Evolutionary conservation across 2,329 filamentous ascomycete genomes (phyloP).

Genomic region (Microcyclosporella mali): DNA sequence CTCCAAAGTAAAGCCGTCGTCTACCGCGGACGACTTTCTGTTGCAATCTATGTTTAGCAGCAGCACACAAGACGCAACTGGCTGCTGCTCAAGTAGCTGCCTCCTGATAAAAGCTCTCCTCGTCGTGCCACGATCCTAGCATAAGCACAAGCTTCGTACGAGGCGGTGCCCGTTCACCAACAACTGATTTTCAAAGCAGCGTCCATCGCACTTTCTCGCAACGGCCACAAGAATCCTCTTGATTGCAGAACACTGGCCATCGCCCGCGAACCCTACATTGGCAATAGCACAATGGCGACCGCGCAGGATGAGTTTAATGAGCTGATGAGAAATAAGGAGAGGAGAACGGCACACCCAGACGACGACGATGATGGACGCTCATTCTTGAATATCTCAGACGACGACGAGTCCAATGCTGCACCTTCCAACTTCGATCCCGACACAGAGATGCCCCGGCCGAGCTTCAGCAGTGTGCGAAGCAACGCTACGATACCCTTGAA

Average conservation of each 20-base stretch:
- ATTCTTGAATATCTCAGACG: conserved; percentile 41
- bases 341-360: conserved; percentile 42
- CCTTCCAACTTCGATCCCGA: conserved; percentile 9
- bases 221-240: too few species aligned
- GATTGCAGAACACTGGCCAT: too few species aligned
- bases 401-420: conserved; percentile 42
- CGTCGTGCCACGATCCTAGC: conserved; percentile 7
- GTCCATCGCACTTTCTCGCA: too few species aligned
- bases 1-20: too few species aligned
- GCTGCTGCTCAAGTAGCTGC: too few species aligned
- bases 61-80: too few species aligned
- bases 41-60: too few species aligned
- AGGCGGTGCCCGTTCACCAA: too few species aligned
- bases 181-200: too few species aligned
- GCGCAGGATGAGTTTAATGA: conserved; percentile 49
- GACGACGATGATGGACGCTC: conserved; percentile 40
- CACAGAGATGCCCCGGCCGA: conserved; percentile 23
- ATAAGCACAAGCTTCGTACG: too few species aligned
- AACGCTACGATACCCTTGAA: conserved; percentile 49
- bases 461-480: conserved; percentile 38
- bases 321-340: conserved; percentile 44
- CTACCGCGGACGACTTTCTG: too few species aligned
- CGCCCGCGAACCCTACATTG: too few species aligned
- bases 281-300: conserved; percentile 34
- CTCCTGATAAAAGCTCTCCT: not conserved